Conservation (phyloP, 164 flowering plant species). For the Amborella trichopoda region DNA sequence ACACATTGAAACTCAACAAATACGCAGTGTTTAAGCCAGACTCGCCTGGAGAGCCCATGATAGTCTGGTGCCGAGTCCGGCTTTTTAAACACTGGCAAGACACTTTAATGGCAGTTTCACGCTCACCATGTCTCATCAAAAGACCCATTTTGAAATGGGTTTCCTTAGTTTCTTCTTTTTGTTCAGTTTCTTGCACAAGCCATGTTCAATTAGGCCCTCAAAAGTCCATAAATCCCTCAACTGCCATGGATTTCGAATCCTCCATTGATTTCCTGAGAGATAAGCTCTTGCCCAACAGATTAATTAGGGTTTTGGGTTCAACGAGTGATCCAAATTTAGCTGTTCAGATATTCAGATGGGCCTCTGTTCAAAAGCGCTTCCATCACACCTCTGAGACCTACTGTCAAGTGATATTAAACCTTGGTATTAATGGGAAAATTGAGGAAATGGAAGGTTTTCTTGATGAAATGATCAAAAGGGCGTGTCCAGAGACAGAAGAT, state of each 20-base stretch:
- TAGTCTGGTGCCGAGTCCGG: no score
- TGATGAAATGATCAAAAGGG: conserved; percentile 34
- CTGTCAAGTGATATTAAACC: conserved; percentile 31
- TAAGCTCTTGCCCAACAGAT: conserved; percentile 27
- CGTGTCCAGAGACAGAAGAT: conserved; percentile 20
- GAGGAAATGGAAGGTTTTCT: conserved; percentile 42
- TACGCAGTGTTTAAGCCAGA: no score
- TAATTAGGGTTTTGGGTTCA: conserved; percentile 32
- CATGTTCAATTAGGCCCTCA: no score
- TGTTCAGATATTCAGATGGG: conserved; percentile 52
- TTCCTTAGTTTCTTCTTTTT: no score
- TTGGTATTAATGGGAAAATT: conserved; percentile 42
- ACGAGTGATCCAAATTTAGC: conserved; percentile 33
- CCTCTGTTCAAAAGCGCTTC: conserved; percentile 34
- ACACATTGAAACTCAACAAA: no score
- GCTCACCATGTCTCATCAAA: no score
- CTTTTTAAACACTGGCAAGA: no score
- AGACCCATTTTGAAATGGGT: no score
- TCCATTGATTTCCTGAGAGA: conserved; percentile 21
- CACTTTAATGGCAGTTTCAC: no score
- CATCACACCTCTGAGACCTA: conserved; percentile 34
- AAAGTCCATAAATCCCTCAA: no score
- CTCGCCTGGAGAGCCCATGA: no score
- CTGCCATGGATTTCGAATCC: conserved; percentile 1
- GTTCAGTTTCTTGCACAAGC: no score